Evolutionary conservation across 164 flowering plant species (phyloP).

Genomic region (Magnolia changhungtana): DNA sequence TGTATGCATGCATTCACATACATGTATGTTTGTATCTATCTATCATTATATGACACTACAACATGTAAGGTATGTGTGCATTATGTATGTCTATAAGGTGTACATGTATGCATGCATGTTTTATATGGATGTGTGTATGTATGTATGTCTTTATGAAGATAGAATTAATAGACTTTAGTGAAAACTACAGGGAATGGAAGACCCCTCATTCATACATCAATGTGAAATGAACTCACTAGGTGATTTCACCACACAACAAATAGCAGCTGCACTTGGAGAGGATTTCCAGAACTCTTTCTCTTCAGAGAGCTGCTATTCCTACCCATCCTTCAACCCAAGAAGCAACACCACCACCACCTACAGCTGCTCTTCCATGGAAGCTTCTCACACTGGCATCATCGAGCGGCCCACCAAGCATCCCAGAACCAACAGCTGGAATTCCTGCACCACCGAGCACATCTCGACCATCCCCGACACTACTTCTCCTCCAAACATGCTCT

Average conservation of each 20-base stretch:
- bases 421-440: constrained; percentile 42
- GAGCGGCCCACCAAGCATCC: constrained; percentile 49
- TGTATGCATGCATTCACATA: no score
- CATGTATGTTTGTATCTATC: no score
- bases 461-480: constrained; percentile 22
- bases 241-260: constrained; percentile 37
- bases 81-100: no score
- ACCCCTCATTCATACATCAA: constrained; percentile 35
- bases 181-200: constrained; percentile 50
- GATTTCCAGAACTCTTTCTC: constrained; percentile 31
- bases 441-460: constrained; percentile 23
- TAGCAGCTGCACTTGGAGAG: constrained; percentile 42
- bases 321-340: constrained; percentile 18
- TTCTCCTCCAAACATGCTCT: constrained; percentile 28
- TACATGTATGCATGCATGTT: background rate
- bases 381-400: background rate
- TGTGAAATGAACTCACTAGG: constrained; percentile 43
- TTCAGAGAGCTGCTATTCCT: constrained; percentile 21
- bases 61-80: no score
- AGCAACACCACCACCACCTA: constrained; percentile 8
- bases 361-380: constrained; percentile 21
- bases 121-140: background rate
- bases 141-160: background rate
- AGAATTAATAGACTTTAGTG: background rate
- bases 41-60: no score